Evolutionary conservation across 257 asterid species (phyloP).

Genomic region (Haberlea rhodopensis): DNA sequence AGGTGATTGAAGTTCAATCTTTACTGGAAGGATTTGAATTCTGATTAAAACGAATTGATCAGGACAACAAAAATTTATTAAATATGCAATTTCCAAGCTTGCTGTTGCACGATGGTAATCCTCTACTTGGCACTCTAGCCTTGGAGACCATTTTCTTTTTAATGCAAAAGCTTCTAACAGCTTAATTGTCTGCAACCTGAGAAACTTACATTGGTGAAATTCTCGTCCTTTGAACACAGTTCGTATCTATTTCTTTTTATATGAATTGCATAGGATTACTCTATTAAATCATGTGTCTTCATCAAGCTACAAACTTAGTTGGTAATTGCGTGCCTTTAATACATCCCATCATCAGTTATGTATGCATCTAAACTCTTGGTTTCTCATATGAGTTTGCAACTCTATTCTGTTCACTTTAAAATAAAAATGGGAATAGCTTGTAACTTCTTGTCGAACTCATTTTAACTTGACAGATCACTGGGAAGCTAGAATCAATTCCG

Average conservation of each 20-base stretch:
- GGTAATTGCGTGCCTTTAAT: not conserved
- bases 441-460: slow-evolving; percentile 24
- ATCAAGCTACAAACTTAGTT: not conserved
- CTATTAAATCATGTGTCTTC: not conserved
- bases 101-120: not conserved
- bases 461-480: slow-evolving; percentile 44
- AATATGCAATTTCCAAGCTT: not conserved
- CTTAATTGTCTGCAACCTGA: slow-evolving; percentile 11
- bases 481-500: slow-evolving; percentile 37
- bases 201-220: slow-evolving; percentile 7
- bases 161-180: slow-evolving; percentile 14
- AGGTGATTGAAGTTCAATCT: slow-evolving; percentile 2
- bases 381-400: slow-evolving; percentile 4
- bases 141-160: slow-evolving; percentile 6
- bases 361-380: not conserved
- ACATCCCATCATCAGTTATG: slow-evolving; percentile 7
- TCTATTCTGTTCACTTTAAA: slow-evolving; percentile 10
- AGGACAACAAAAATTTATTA: slow-evolving; percentile 14
- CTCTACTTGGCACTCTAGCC: slow-evolving; percentile 1
- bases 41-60: not conserved
- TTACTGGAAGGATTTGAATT: slow-evolving; percentile 5
- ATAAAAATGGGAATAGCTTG: not conserved
- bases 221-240: not conserved
- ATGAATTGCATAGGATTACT: not conserved
- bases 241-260: slow-evolving; percentile 5